These are phyloP conservation scores for Beauveria scarabaeidicola DNA, from an alignment of 2,329 filamentous ascomycete species.

Conservation along the genomic window DNA sequence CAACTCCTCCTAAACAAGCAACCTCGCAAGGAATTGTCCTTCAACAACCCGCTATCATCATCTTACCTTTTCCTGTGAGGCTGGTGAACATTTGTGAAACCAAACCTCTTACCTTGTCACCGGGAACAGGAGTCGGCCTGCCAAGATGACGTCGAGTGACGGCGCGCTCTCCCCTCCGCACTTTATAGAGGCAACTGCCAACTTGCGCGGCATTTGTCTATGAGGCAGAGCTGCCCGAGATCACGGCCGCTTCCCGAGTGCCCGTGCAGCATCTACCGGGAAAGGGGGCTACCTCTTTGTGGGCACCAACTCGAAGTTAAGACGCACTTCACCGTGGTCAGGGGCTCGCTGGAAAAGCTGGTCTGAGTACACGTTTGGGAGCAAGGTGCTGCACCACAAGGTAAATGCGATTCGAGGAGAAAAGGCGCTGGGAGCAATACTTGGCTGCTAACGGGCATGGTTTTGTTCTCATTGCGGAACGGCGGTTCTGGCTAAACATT, in stretches of 20 bases:
- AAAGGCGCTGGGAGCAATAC: background rate
- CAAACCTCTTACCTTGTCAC: too few relatives aligned
- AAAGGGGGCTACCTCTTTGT: conserved; percentile 37
- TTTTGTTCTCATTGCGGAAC: conserved; percentile 46
- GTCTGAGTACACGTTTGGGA: conserved; percentile 35
- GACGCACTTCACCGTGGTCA: conserved; percentile 34
- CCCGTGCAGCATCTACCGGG: conserved; percentile 59
- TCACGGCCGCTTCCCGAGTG: conserved; percentile 48
- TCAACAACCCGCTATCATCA: too few relatives aligned
- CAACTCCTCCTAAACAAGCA: too few relatives aligned
- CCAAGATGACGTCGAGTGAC: background rate
- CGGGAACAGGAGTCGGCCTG: too few relatives aligned
- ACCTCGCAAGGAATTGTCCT: too few relatives aligned
- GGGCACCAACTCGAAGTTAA: conserved; percentile 21
- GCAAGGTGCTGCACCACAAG: conserved; percentile 31
- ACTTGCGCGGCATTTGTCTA: conserved; percentile 46
- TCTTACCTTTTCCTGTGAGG: too few relatives aligned
- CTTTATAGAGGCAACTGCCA: conserved; percentile 50
- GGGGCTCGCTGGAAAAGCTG: conserved; percentile 34
- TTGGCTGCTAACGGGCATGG: conserved; percentile 21
- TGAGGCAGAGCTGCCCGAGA: conserved; percentile 44
- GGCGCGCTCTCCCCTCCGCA: conserved; percentile 19
- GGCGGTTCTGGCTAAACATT: conserved; percentile 25
- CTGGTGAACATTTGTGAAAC: background rate
- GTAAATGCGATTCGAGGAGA: conserved; percentile 18